Conservation (phyloP, 2,329 filamentous ascomycete genomes). For the Coniella vitis region DNA sequence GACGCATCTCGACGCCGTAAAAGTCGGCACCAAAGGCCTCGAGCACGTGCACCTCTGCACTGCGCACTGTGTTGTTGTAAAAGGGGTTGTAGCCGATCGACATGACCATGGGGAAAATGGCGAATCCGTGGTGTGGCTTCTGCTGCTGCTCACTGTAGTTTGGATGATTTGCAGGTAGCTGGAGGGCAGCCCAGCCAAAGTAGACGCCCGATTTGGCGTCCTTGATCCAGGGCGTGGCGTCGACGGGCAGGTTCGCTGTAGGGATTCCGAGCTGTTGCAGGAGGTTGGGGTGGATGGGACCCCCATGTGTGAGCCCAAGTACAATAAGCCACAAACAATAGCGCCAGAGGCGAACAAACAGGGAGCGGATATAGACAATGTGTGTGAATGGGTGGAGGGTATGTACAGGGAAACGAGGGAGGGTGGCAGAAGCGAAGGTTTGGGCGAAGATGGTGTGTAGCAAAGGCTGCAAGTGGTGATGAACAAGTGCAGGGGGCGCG, state of each 20-base stretch:
- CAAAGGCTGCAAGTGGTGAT: neutral
- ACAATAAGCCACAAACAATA: neutral
- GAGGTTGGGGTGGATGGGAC: neutral
- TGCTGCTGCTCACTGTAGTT: slow-evolving; percentile 24
- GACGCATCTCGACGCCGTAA: slow-evolving; percentile 72
- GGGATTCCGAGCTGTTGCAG: slow-evolving; percentile 78
- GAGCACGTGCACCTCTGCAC: slow-evolving; percentile 86
- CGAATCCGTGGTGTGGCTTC: slow-evolving; percentile 18
- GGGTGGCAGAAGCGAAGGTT: slow-evolving; percentile 3
- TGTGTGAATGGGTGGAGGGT: too few species aligned
- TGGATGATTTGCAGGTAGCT: slow-evolving; percentile 44
- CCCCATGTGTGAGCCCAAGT: neutral
- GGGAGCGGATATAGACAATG: neutral
- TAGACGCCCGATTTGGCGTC: slow-evolving; percentile 75
- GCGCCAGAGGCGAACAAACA: neutral
- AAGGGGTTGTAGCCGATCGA: slow-evolving; percentile 96
- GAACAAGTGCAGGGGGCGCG: neutral
- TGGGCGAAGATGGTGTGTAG: slow-evolving; percentile 1
- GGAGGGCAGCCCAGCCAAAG: slow-evolving; percentile 82
- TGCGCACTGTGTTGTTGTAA: slow-evolving; percentile 84
- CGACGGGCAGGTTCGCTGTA: slow-evolving; percentile 84
- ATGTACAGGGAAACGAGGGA: too few species aligned
- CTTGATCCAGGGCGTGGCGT: slow-evolving; percentile 55
- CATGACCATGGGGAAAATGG: slow-evolving; percentile 81
- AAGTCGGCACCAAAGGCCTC: slow-evolving; percentile 73